Evolutionary conservation across 495 filamentous ascomycete species (phyloP), one percentile per base, ranked within the genome.

Genomic region (Aspergillus bridgeri): DNA sequence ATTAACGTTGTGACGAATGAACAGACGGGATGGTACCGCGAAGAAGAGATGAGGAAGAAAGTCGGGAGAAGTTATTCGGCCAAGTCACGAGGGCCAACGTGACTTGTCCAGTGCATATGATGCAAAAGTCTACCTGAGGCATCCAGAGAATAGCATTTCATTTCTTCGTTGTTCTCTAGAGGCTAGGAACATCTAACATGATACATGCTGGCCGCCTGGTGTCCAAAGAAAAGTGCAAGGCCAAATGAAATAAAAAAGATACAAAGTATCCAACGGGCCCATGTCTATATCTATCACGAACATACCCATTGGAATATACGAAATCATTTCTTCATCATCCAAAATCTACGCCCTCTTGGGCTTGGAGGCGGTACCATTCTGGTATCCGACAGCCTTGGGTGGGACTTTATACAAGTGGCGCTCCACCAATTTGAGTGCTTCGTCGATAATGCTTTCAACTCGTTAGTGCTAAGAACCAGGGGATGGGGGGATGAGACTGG

Each of bases 371-470:
- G 58, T 45, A 33, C 74, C 72, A 48, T 74, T 77, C 61, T 72
- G 70, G 54, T 59, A 48, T 3, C 57, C 48, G 11, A 49, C 33
- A 15, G 63, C 50, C n/a, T 42, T 51, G 24, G 58, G 51, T 13
- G 66, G 43, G 21, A 66, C 60, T 51, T 56, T 75, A 65, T 81
- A 84, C 38, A 83, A 69, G 48, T 77, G 78, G 62, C 94, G 81
- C 75, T 98, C 94, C 2, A 86, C 63, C 29, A 87, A 81, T 73
- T 98, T 98, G 51, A 98, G 83, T 17, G 79, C 72, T 70, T 98
- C 94, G 60, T 98, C 94, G 64, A 98, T 92, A 55, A 92, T 57
- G 65, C 91, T 96, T 51, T 51, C n/a, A 55, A 43, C 33, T 22
- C 7, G 25, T 69, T 61, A 70, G 69, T 18, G 45, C 8, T 3